phyloP scores from a whole-genome alignment of 495 filamentous ascomycete genomes.

The Cladorrhinum samala region DNA sequence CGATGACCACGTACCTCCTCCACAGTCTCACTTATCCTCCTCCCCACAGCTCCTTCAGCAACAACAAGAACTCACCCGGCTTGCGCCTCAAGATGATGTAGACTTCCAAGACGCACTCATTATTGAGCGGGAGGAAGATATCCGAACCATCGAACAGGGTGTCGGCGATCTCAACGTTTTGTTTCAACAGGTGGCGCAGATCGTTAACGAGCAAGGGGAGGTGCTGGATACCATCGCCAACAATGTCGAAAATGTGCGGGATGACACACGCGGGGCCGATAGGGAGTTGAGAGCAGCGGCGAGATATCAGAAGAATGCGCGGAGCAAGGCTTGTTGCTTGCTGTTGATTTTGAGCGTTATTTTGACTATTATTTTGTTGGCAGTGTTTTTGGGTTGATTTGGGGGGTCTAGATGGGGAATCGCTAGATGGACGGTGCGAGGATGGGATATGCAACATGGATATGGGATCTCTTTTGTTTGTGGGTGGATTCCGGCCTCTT shows the following conservation, averaged over 20 bases:
- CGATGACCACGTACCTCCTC: background rate
- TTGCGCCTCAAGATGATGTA: slow-evolving; percentile 90
- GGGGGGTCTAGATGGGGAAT: background rate
- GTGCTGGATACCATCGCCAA: slow-evolving; percentile 81
- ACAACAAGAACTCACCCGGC: slow-evolving; percentile 68
- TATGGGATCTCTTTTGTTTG: background rate
- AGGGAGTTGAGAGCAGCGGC: slow-evolving; percentile 75
- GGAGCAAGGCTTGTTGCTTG: slow-evolving; percentile 88
- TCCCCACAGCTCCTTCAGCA: slow-evolving; percentile 43
- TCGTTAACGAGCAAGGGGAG: slow-evolving; percentile 89
- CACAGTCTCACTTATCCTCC: slow-evolving; percentile 16
- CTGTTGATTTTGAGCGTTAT: slow-evolving; percentile 87
- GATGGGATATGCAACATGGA: background rate
- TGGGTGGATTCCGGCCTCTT: too few relatives aligned
- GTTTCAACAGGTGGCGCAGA: slow-evolving; percentile 93
- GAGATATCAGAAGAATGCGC: slow-evolving; percentile 85
- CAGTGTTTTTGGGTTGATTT: slow-evolving; percentile 64
- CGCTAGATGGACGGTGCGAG: background rate
- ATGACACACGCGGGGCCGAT: slow-evolving; percentile 77
- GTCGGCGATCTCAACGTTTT: slow-evolving; percentile 94
- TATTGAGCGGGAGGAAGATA: slow-evolving; percentile 91
- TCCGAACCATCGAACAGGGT: slow-evolving; percentile 92
- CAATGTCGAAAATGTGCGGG: slow-evolving; percentile 75
- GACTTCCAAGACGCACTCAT: slow-evolving; percentile 97
- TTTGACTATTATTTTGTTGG: slow-evolving; percentile 78